These are phyloP conservation scores for Lithocarpus polystachyus DNA, from an alignment of 306 rosid species.

Conservation along the genomic window DNA sequence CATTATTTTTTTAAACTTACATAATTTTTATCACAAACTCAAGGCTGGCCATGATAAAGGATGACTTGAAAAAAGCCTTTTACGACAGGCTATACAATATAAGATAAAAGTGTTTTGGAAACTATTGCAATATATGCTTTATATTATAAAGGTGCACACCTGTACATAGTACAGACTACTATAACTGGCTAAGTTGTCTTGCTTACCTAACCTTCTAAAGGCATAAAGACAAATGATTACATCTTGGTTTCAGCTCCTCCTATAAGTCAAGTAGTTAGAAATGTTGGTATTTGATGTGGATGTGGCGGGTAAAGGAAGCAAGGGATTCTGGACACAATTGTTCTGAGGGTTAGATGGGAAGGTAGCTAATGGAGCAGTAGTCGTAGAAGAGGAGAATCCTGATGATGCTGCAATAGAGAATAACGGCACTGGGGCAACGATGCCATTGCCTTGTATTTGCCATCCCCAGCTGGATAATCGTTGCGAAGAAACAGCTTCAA, in stretches of 20 bases:
- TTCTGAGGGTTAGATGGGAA: slow-evolving; percentile 14
- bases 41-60: not conserved
- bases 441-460: slow-evolving; percentile 32
- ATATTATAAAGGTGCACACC: slow-evolving; percentile 4
- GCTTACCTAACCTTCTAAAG: not conserved
- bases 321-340: slow-evolving; percentile 18
- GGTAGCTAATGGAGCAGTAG: slow-evolving; percentile 10
- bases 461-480: slow-evolving; percentile 36
- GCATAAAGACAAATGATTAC: not conserved
- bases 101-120: not conserved
- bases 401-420: slow-evolving; percentile 66
- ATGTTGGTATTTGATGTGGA: not conserved
- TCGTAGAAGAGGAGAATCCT: slow-evolving; percentile 52
- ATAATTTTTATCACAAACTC: not conserved
- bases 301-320: slow-evolving; percentile 16
- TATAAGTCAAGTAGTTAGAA: not conserved
- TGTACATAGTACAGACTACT: slow-evolving; percentile 2
- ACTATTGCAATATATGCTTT: not conserved
- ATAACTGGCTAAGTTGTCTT: not conserved
- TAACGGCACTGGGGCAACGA: slow-evolving; percentile 23
- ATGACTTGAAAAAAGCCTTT: not conserved
- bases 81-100: not conserved
- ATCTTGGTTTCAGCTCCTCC: not conserved
- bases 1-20: not conserved
- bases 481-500: slow-evolving; percentile 22